Evolutionary conservation across 768 basidiomycete species (phyloP), one percentile per base, ranked within the genome.

Genomic region (Russula virescens): DNA sequence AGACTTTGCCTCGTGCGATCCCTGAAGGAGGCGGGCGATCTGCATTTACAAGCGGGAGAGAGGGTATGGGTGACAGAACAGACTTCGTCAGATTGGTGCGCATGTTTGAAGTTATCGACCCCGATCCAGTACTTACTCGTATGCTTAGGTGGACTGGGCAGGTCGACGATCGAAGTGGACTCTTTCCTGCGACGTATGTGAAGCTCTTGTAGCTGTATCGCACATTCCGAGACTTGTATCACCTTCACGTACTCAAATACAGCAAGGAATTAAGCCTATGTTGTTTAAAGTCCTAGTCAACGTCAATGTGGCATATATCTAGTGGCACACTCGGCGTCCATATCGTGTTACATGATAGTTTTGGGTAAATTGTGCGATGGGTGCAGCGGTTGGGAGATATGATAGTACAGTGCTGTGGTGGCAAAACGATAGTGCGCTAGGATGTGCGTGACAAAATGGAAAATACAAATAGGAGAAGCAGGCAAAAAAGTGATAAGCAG

Each of bases 71-170:
- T 91, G 43, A 79, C 81, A 6, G 86, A 86, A 66, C 79, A 77
- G 67, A 83, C 85, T 6, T 89, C 88, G 11, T 85, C 84, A 25
- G 90, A 91, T 67, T 92, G 90, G 90, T 91, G 63, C 21, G 85
- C 68, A 47, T 48, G 16, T 34, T 19, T 19, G 50, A 31, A 28
- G 21, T 19, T 57, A 13, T 43, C 19, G 23, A 38, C 34, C 11
- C n/a, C 18, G n/a, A 45, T n/a, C 40, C 13, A 21, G 18, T 11
- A 18, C 53, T 60, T 11, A 18, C 53, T 60, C n/a, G 59, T 47
- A 21, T 49, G 5, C 9, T 21, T 45, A 68, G 67, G 67, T 68
- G 67, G 67, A 66, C 58, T 9, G 67, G 67, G 43, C 61, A 68
- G 25, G 51, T 60, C 13, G 61, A 45, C 43, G 46, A 55, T 55